Evolutionary conservation across 2,329 filamentous ascomycete species (phyloP).

Genomic region (Alternaria infectoria): DNA sequence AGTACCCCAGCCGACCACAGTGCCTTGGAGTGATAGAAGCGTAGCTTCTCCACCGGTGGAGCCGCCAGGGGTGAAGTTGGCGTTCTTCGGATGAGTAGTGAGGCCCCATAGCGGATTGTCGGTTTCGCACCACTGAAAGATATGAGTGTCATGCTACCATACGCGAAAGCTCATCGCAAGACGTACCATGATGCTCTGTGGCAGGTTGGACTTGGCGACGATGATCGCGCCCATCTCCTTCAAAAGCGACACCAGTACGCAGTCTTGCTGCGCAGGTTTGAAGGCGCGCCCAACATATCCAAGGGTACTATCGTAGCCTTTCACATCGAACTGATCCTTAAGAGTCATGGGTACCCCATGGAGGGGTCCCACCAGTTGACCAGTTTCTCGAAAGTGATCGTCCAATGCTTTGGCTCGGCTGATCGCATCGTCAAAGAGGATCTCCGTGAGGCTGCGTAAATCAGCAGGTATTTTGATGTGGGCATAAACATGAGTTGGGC

Average conservation of each 20-base stretch:
- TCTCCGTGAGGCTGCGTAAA: conserved; percentile 52
- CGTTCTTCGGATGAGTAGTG: conserved; percentile 64
- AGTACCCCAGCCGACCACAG: conserved; percentile 64
- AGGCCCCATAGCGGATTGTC: conserved; percentile 67
- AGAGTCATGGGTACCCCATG: conserved; percentile 57
- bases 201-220: conserved; percentile 60
- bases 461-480: conserved; percentile 54
- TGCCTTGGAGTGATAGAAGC: conserved; percentile 61
- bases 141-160: background rate
- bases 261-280: conserved; percentile 57
- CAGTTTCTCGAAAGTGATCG: conserved; percentile 42
- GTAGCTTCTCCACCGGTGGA: conserved; percentile 67
- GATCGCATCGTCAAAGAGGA: conserved; percentile 55
- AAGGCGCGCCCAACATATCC: conserved; percentile 70
- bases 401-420: conserved; percentile 52
- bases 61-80: conserved; percentile 61
- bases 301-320: conserved; percentile 57
- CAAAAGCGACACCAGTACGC: conserved; percentile 63
- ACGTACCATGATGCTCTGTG: conserved; percentile 62
- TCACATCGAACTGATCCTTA: conserved; percentile 59
- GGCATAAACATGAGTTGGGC: conserved; percentile 54
- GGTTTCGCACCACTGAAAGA: conserved; percentile 63
- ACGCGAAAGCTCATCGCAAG: background rate
- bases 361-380: conserved; percentile 52
- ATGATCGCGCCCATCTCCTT: conserved; percentile 59